These are phyloP conservation scores for Oleoguttula mirabilis DNA, from an alignment of 495 filamentous ascomycete species.

Conservation along the genomic window DNA sequence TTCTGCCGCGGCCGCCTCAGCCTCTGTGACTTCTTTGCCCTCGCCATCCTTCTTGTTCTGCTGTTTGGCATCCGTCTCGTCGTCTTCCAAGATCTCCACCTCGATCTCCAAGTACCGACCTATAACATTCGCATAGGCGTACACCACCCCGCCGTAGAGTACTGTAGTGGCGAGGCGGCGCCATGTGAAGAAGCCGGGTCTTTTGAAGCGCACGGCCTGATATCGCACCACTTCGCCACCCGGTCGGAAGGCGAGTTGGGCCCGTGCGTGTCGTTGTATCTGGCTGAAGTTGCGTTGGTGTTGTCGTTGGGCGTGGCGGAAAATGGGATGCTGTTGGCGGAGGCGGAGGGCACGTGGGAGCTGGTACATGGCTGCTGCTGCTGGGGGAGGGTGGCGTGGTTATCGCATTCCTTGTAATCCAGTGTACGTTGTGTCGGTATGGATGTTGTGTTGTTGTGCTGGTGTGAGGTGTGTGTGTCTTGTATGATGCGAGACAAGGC, in stretches of 20 bases:
- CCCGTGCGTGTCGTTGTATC: neutral
- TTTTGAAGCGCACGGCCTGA: slow-evolving; percentile 25
- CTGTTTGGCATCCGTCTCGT: slow-evolving; percentile 9
- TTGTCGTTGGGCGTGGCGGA: neutral
- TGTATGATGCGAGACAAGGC: no score
- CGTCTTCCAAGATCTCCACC: slow-evolving; percentile 13
- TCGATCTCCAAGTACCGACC: slow-evolving; percentile 15
- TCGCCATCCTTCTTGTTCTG: slow-evolving; percentile 6
- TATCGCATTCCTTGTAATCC: no score
- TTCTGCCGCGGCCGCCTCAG: slow-evolving; percentile 3
- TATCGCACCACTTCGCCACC: slow-evolving; percentile 9
- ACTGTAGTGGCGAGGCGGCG: slow-evolving; percentile 4
- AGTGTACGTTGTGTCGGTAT: no score
- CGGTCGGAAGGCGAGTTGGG: neutral
- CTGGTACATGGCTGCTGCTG: no score
- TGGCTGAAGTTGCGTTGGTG: slow-evolving; percentile 6
- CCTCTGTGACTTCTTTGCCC: slow-evolving; percentile 7
- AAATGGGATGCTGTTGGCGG: slow-evolving; percentile 10
- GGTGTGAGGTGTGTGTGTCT: no score
- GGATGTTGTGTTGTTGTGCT: no score
- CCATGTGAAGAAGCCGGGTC: slow-evolving; percentile 19
- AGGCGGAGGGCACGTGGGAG: slow-evolving; percentile 15
- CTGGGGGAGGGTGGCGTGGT: no score
- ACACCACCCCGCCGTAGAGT: slow-evolving; percentile 14
- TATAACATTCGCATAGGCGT: slow-evolving; percentile 12